These are phyloP conservation scores for Ogataea glucozyma DNA, from an alignment of 805 yeast genomes.

Conservation along the genomic window DNA sequence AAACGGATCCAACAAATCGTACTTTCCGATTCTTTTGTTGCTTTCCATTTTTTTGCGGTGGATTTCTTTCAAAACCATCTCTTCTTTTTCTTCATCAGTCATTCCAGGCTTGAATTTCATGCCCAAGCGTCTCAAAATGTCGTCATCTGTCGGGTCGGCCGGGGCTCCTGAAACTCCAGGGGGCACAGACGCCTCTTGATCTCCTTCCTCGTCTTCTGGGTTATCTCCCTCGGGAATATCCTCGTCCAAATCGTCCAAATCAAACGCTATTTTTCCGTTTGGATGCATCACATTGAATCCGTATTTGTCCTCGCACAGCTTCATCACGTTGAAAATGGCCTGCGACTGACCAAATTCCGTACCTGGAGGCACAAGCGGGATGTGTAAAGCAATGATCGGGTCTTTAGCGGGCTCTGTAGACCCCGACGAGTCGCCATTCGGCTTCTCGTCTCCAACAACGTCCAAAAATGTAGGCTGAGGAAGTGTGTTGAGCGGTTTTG, in stretches of 20 bases:
- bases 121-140: slow-evolving; percentile 31
- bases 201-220: slow-evolving; percentile 8
- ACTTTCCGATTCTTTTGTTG: slow-evolving; percentile 82
- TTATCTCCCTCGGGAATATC: slow-evolving; percentile 43
- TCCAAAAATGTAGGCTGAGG: slow-evolving; percentile 23
- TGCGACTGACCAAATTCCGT: slow-evolving; percentile 52
- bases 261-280: slow-evolving; percentile 57
- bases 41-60: slow-evolving; percentile 44
- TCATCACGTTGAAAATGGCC: slow-evolving; percentile 68
- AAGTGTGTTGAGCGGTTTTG: slow-evolving; percentile 12
- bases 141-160: slow-evolving; percentile 38
- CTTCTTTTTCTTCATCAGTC: slow-evolving; percentile 37
- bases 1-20: slow-evolving; percentile 91
- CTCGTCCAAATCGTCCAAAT: slow-evolving; percentile 50
- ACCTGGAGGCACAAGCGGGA: slow-evolving; percentile 54
- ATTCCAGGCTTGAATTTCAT: slow-evolving; percentile 35
- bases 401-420: slow-evolving; percentile 1
- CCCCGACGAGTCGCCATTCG: too few species aligned
- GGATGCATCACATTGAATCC: slow-evolving; percentile 78
- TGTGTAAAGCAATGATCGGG: slow-evolving; percentile 56
- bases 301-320: slow-evolving; percentile 78
- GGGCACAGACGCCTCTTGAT: neutral
- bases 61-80: slow-evolving; percentile 32
- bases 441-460: slow-evolving; percentile 13
- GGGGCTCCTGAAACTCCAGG: slow-evolving; percentile 1